Evolutionary conservation across 2,329 filamentous ascomycete genomes (phyloP).

Genomic region (Pestalotiopsis sp.): DNA sequence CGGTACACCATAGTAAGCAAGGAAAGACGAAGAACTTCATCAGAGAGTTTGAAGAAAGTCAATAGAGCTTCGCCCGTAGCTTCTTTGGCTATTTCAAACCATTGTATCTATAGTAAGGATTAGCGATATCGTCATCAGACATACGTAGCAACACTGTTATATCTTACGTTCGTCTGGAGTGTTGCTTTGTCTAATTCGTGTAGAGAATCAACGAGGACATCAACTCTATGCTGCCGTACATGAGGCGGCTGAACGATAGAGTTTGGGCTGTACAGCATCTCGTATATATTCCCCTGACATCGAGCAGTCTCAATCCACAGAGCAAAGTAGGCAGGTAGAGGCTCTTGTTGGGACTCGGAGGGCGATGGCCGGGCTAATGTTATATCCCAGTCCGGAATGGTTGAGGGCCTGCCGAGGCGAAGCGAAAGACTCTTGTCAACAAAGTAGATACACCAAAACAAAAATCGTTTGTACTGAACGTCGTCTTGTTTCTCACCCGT

Average conservation of each 20-base stretch:
- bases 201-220: neutral
- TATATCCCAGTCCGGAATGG: conserved; percentile 64
- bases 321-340: conserved; percentile 21
- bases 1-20: conserved; percentile 56
- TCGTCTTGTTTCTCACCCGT: conserved; percentile 33
- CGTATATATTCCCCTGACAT: conserved; percentile 63
- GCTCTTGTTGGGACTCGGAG: neutral
- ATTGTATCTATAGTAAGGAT: neutral
- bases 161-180: neutral
- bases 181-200: neutral
- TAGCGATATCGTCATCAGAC: neutral
- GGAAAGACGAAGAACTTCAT: conserved; percentile 50
- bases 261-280: conserved; percentile 55
- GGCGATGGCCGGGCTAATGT: conserved; percentile 36
- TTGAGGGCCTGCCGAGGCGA: conserved; percentile 59
- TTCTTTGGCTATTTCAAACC: neutral
- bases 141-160: neutral
- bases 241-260: neutral
- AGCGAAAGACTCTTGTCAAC: conserved; percentile 62
- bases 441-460: conserved; percentile 57
- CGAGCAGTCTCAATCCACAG: conserved; percentile 58
- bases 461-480: conserved; percentile 27
- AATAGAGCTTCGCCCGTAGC: neutral
- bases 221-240: neutral
- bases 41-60: conserved; percentile 34